Evolutionary conservation across 495 filamentous ascomycete species (phyloP), one percentile per base, ranked within the genome.

Genomic region (Aspergillus carlsbadensis): DNA sequence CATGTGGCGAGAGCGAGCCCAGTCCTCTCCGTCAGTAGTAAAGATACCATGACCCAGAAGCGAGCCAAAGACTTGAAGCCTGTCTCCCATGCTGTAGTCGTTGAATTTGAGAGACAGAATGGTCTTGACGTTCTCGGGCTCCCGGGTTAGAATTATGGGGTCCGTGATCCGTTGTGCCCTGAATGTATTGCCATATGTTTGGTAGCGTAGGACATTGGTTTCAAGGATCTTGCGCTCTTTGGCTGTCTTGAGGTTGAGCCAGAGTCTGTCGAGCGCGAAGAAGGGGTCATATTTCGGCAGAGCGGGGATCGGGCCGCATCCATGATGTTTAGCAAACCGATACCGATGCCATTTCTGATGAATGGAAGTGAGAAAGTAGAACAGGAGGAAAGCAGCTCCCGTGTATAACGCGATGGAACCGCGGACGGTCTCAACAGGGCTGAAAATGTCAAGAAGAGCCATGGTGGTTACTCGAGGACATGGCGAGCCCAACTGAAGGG

Each of bases 31-130:
- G 65, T 90, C 86, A 10, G 72, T 72, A 15, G 80, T 82, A 70
- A 91, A 89, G 56, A 91, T 85, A 1, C 79, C 75, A 34, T 68
- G 55, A 7, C 81, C 82, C 5, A 86, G 57, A 2, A 84, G 57
- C 6, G 75, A 66, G 6, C 55, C 56, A 33, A 81, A 74, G 11
- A 61, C 56, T 11, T 52, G 14, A 20, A 57, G 59, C 41, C 78
- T 46, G 10, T 59, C 42, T 1, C 75, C 78, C 6, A 81, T 53
- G 29, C 67, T 70, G 60, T 78, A 87, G 53, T 84, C 84, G 15
- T 81, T 76, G 63, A 91, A 94, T 58, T 90, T 83, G 1, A 82
- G 84, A 0, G 89, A 87, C 2, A 95, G 77, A 15, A 93, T 74
- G 0, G 58, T 66, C 48, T 77, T 69, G 26, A 78, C 59, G 48